Base-by-base conservation (phyloP, 2,329 filamentous ascomycete species). In the Pseudogymnoascus verrucosus region DNA sequence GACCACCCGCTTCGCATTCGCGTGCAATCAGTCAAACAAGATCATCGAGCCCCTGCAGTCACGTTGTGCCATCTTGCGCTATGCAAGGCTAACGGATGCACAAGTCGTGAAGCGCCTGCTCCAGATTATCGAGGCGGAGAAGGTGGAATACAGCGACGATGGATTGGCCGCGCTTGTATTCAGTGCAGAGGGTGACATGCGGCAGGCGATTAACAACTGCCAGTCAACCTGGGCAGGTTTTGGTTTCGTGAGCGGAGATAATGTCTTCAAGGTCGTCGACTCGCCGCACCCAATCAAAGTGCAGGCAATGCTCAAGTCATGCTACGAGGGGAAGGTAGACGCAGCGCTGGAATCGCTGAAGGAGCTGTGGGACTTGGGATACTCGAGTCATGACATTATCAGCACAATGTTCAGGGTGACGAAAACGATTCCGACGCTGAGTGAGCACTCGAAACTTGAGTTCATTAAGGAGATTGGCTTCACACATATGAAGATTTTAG, bases 1-100 rank as follows among this genome's bases (percentile, higher is more conserved):
- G 67, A 99, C 95, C 1, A 99, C 95, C 1, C 85, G 95, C 64
- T 99, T 99, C 73, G 95, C 95, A 0, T 99, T 99, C 72, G 95
- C 95, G 1, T 99, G 95, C 81, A 99, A 99, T 76, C 91, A 96
- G 79, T 95, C 90, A 67, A 99, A 98, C 80, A 99, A 98, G 78
- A 98, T 99, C 74, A 99, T 99, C 76, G 95, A 99, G 76, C 95
- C 95, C n/a, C 82, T 99, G 61, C 95, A 99, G 76, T 97, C 93
- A 16, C 87, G 95, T 71, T 99, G 95, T 75, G 95, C 95, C 19
- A 98, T 99, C 73, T 84, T 99, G 63, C 89, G 95, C 65, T 99
- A 97, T 76, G 88, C 93, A 34, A 89, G 93, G 64, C 82, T 99
- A 68, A 97, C 93, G 2, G 95, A 99, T 74, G 88, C 85, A 11